phyloP scores from a whole-genome alignment of 768 basidiomycete species.

The Agaricus blazei region DNA sequence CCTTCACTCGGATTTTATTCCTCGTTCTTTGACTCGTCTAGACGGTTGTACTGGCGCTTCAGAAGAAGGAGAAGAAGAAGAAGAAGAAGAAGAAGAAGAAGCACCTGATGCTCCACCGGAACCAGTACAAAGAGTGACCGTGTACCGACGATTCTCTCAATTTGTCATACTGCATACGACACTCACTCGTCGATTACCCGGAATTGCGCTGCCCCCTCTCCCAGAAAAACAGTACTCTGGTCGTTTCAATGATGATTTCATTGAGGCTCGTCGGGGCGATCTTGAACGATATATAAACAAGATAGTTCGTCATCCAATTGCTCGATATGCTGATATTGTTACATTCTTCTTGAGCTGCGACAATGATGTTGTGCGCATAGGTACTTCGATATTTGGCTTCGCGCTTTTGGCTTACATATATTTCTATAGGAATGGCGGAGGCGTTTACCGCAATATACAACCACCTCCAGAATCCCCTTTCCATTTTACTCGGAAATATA shows the following conservation, averaged over 20 bases:
- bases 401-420: not conserved
- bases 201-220: constrained; percentile 73
- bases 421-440: constrained; percentile 63
- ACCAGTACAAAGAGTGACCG: constrained; percentile 57
- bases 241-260: constrained; percentile 74
- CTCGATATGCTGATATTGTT: constrained; percentile 72
- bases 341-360: constrained; percentile 79
- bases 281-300: constrained; percentile 72
- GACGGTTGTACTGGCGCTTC: not conserved
- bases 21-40: not conserved
- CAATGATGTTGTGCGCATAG: constrained; percentile 57
- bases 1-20: constrained; percentile 14
- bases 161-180: constrained; percentile 76
- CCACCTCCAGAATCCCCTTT: constrained; percentile 46
- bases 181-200: constrained; percentile 62
- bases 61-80: constrained; percentile 12
- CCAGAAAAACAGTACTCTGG: constrained; percentile 86
- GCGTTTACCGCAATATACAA: constrained; percentile 53
- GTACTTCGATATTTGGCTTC: not conserved
- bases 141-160: constrained; percentile 80
- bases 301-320: constrained; percentile 70
- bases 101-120: constrained; percentile 16
- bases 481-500: constrained; percentile 74
- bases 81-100: constrained; percentile 14
- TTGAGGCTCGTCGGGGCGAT: constrained; percentile 78